Percentiles rank a stretch among this genome's conserved stretches.
phyloP scores from a whole-genome alignment of 495 filamentous ascomycete genomes.

The Penicillium crystallinum region DNA sequence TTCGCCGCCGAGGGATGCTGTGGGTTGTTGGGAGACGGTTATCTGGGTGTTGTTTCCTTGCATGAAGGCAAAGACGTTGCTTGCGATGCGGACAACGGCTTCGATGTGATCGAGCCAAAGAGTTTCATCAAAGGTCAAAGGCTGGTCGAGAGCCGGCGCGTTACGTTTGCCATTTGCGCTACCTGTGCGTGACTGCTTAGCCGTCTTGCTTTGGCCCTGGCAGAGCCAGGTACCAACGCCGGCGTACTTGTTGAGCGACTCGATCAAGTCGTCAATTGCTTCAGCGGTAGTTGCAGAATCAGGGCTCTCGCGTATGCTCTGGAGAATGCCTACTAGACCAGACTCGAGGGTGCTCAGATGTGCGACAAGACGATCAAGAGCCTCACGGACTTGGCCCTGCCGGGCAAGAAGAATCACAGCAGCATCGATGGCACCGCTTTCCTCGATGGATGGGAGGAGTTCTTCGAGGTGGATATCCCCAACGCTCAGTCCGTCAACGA shows the following conservation, averaged over 20 bases:
- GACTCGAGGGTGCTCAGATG: slow-evolving; percentile 76
- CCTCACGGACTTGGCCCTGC: slow-evolving; percentile 78
- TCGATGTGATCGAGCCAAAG: slow-evolving; percentile 93
- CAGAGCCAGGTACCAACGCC: slow-evolving; percentile 94
- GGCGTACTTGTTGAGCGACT: slow-evolving; percentile 78
- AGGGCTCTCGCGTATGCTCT: slow-evolving; percentile 47
- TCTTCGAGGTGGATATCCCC: slow-evolving; percentile 76
- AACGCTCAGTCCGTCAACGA: slow-evolving; percentile 71
- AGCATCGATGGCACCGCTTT: slow-evolving; percentile 84
- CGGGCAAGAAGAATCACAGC: slow-evolving; percentile 86
- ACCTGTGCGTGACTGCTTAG: slow-evolving; percentile 30
- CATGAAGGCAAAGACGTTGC: slow-evolving; percentile 45
- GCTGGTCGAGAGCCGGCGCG: slow-evolving; percentile 46
- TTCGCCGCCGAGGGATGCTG: slow-evolving; percentile 11
- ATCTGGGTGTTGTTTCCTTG: slow-evolving; percentile 19
- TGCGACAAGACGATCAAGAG: slow-evolving; percentile 75
- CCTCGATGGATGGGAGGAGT: slow-evolving; percentile 81
- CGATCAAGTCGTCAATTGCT: slow-evolving; percentile 56
- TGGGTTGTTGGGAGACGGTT: slow-evolving; percentile 8
- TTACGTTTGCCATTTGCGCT: slow-evolving; percentile 35
- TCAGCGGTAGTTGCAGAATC: slow-evolving; percentile 51
- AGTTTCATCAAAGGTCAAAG: slow-evolving; percentile 68
- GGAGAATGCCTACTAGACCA: slow-evolving; percentile 67
- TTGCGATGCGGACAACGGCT: slow-evolving; percentile 72
- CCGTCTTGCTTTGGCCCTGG: slow-evolving; percentile 75